Evolutionary conservation across 2,329 filamentous ascomycete species (phyloP), one percentile per base, ranked within the genome.

Genomic region (Talaromyces sp.): DNA sequence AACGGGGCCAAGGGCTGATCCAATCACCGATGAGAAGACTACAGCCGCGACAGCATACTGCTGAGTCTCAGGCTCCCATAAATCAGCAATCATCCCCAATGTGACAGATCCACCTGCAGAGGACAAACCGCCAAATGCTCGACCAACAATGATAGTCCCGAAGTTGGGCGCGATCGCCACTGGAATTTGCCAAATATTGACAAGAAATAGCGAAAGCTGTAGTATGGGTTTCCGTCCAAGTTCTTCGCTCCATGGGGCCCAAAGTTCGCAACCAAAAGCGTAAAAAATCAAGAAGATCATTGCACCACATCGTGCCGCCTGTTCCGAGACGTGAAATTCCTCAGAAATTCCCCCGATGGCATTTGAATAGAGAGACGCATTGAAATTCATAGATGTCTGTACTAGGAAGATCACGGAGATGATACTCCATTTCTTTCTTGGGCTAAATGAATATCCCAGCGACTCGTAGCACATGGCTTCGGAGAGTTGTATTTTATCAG

Each of bases 221-320:
- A 93, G 78, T 50, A 94, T 82, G 1, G 86, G 86, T 77, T 86
- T 88, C 44, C 90, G 84, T 17, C 90, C 90, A 44, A 93, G 78
- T 65, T 94, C 90, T 69, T 95, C 90, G 41, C 85, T 89, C 88
- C 90, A 94, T 0, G 90, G 90, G 0, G 90, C 90, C 90, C 90
- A 94, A 0, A 93, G 80, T 71, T 94, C 90, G 69, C 90, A 94
- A 32, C 90, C 90, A 68, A 94, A 92, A 33, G 89, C 90, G 69
- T 95, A 94, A 2, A 86, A 72, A 46, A 94, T 81, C 35, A 95
- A 75, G 75, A 93, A 94, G 57, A 91, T 83, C 75, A 89, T 87
- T 53, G 89, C 88, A 67, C 90, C 90, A 52, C 84, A 82, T 50
- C 89, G 83, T 3, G 86, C 89, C 3, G 82, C 84, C 69, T 90